Evolutionary conservation across 768 basidiomycete genomes (phyloP).

Genomic region (Pulveroboletus sp.): DNA sequence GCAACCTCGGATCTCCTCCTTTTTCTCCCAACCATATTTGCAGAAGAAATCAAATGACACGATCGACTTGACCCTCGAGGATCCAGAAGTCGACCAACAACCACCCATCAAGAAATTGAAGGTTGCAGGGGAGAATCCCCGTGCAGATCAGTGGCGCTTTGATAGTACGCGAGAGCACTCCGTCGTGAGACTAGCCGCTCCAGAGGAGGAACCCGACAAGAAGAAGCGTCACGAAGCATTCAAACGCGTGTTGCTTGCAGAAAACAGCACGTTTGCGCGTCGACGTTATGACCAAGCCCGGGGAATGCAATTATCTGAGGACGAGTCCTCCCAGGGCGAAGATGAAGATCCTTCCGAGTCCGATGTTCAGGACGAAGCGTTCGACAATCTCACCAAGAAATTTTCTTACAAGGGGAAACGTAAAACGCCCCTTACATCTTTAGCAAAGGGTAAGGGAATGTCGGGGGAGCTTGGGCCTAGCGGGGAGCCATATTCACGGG

Average conservation of each 20-base stretch:
- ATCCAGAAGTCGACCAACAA: slow-evolving; percentile 25
- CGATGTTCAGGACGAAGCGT: slow-evolving; percentile 44
- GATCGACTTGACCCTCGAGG: slow-evolving; percentile 56
- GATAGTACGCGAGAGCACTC: slow-evolving; percentile 21
- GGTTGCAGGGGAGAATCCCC: slow-evolving; percentile 15
- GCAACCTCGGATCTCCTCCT: slow-evolving; percentile 42
- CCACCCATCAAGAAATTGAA: slow-evolving; percentile 31
- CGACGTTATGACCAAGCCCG: slow-evolving; percentile 8
- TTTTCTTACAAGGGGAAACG: slow-evolving; percentile 43
- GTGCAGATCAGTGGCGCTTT: slow-evolving; percentile 46
- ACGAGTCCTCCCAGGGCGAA: slow-evolving; percentile 24
- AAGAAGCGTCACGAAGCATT: slow-evolving; percentile 46
- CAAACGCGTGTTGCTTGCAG: slow-evolving; percentile 50
- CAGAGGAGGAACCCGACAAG: slow-evolving; percentile 42
- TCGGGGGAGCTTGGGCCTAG: slow-evolving; percentile 56
- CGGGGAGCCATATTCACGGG: slow-evolving; percentile 69
- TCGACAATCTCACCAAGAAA: slow-evolving; percentile 45
- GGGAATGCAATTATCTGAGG: slow-evolving; percentile 18
- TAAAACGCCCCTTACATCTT: slow-evolving; percentile 31
- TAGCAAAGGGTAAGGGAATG: slow-evolving; percentile 31
- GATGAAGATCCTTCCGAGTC: slow-evolving; percentile 30
- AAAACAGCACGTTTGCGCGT: slow-evolving; percentile 39
- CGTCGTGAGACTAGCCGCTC: not conserved
- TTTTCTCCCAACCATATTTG: slow-evolving; percentile 31
- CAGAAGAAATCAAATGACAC: slow-evolving; percentile 24